Evolutionary conservation across 768 basidiomycete species (phyloP).

Genomic region (Phanerochaete carnosa): DNA sequence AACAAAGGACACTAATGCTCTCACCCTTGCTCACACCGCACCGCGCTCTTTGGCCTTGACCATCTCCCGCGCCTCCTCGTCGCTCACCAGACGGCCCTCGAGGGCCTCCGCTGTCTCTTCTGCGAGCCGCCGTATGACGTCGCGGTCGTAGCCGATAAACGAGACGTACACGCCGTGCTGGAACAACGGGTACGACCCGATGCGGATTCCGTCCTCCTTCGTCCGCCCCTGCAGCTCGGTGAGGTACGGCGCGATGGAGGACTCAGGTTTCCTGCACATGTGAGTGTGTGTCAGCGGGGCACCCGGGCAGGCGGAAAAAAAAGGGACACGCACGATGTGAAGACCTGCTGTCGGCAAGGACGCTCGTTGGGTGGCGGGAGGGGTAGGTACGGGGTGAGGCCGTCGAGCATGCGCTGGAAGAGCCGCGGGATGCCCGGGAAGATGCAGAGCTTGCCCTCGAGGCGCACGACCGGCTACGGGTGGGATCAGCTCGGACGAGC

Average conservation of each 20-base stretch:
- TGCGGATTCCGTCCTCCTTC: slow-evolving; percentile 69
- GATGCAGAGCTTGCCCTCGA: slow-evolving; percentile 83
- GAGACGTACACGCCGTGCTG: slow-evolving; percentile 61
- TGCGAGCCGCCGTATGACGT: slow-evolving; percentile 51
- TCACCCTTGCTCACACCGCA: slow-evolving; percentile 7
- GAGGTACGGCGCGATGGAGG: slow-evolving; percentile 83
- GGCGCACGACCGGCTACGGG: slow-evolving; percentile 75
- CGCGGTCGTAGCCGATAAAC: slow-evolving; percentile 46
- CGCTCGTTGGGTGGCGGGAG: slow-evolving; percentile 73
- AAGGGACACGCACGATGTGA: slow-evolving; percentile 58
- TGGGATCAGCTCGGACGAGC: not conserved
- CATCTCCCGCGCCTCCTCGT: slow-evolving; percentile 59
- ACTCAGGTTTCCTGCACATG: slow-evolving; percentile 62
- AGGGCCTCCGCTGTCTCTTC: slow-evolving; percentile 60
- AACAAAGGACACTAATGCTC: not conserved
- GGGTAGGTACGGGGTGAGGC: slow-evolving; percentile 68
- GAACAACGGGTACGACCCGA: slow-evolving; percentile 74
- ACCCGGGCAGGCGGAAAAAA: slow-evolving; percentile 11
- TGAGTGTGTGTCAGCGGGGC: not conserved
- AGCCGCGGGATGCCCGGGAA: slow-evolving; percentile 89
- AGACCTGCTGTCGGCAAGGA: slow-evolving; percentile 78
- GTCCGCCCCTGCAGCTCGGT: slow-evolving; percentile 74
- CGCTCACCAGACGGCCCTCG: slow-evolving; percentile 55
- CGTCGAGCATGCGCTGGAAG: slow-evolving; percentile 79
- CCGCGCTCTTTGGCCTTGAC: slow-evolving; percentile 31